Percentiles rank a stretch among this genome's conserved stretches.
Evolutionary conservation across 2,329 filamentous ascomycete genomes (phyloP).

Genomic region (Eutypa lata): DNA sequence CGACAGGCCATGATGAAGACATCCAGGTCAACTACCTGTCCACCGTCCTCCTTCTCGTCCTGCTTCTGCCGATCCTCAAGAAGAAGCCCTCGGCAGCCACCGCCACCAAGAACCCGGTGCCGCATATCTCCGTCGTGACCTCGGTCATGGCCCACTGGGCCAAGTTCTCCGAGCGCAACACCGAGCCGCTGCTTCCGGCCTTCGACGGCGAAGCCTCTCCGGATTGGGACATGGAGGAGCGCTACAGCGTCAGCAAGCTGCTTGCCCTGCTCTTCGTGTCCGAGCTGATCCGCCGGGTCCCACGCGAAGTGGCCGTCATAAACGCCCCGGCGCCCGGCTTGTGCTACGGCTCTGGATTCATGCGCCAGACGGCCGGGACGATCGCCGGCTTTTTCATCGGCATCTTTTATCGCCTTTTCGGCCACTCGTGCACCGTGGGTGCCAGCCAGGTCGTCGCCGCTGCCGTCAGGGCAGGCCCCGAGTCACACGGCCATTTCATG

Average conservation of each 20-base stretch:
- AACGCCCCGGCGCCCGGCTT: constrained; percentile 1
- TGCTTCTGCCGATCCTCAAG: constrained; percentile 44
- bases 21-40: constrained; percentile 50
- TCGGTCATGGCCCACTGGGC: constrained; percentile 15
- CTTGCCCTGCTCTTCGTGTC: constrained; percentile 22
- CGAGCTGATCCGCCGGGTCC: constrained; percentile 19
- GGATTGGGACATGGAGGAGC: constrained; percentile 4
- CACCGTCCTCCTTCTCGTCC: constrained; percentile 43
- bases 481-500: not conserved
- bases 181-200: not conserved
- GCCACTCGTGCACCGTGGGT: not conserved
- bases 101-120: constrained; percentile 1
- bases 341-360: not conserved
- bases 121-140: constrained; percentile 13
- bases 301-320: not conserved
- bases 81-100: constrained; percentile 17
- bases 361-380: not conserved
- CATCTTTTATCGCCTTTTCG: not conserved
- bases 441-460: not conserved
- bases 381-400: not conserved
- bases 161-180: constrained; percentile 4
- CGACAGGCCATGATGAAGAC: constrained; percentile 36
- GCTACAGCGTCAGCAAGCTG: constrained; percentile 14
- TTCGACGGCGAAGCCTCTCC: not conserved
- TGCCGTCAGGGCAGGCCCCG: not conserved